A percentile compares a stretch with the other conserved stretches of the same genome.
phyloP scores from a whole-genome alignment of 2,329 filamentous ascomycete species.

The Orbilia blumenaviensis region DNA sequence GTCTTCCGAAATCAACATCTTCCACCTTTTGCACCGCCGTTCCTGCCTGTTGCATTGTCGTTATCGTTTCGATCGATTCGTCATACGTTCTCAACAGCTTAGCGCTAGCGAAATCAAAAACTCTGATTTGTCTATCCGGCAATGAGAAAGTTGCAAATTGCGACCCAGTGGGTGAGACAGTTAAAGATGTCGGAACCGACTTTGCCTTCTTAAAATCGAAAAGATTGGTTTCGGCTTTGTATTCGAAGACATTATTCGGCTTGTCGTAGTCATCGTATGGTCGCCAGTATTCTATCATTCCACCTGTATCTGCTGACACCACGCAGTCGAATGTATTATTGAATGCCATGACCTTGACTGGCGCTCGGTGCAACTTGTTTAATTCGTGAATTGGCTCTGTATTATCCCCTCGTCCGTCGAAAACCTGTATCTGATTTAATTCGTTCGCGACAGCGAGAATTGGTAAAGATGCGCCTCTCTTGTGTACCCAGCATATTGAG shows the following conservation, averaged over 20 bases:
- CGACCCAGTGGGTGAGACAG: slow-evolving; percentile 83
- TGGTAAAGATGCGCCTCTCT: slow-evolving; percentile 84
- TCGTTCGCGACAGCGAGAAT: slow-evolving; percentile 84
- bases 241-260: slow-evolving; percentile 87
- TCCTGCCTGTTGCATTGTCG: slow-evolving; percentile 95
- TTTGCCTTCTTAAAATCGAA: slow-evolving; percentile 98
- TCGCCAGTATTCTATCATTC: slow-evolving; percentile 97
- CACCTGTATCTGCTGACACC: slow-evolving; percentile 83
- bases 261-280: slow-evolving; percentile 85
- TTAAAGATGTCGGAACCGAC: slow-evolving; percentile 80
- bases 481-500: slow-evolving; percentile 91
- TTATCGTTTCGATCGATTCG: slow-evolving; percentile 86
- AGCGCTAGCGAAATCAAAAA: slow-evolving; percentile 90
- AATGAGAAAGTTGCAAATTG: slow-evolving; percentile 90
- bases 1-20: slow-evolving; percentile 87
- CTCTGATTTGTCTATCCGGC: slow-evolving; percentile 88
- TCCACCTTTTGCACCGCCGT: slow-evolving; percentile 83
- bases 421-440: slow-evolving; percentile 77
- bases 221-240: slow-evolving; percentile 91
- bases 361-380: slow-evolving; percentile 78
- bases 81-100: slow-evolving; percentile 94
- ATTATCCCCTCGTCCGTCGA: slow-evolving; percentile 87
- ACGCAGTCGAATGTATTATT: slow-evolving; percentile 91
- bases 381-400: slow-evolving; percentile 79
- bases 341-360: slow-evolving; percentile 86